phyloP scores from a whole-genome alignment of 139 green algal species.

The Chlorella sp. region DNA sequence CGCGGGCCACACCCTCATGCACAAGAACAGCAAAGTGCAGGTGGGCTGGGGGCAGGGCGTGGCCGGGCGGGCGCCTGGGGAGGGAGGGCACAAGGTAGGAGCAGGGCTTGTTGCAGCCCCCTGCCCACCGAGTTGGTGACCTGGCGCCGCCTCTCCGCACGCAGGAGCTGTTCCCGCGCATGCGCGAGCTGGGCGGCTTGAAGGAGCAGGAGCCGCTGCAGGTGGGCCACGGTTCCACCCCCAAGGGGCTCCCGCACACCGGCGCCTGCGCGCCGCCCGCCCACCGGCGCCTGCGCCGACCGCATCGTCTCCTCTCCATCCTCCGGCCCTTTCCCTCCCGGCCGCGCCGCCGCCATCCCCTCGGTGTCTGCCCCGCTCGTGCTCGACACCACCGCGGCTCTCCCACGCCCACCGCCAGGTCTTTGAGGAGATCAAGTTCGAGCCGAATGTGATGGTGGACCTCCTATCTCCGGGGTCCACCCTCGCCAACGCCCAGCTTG shows the following conservation, averaged over 20 bases:
- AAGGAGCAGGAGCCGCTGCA: constrained; percentile 15
- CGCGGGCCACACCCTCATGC: constrained; percentile 46
- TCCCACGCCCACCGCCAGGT: too few species aligned
- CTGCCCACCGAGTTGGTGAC: too few species aligned
- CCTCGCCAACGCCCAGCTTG: constrained; percentile 56
- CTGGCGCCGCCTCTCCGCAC: too few species aligned
- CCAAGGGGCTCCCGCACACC: too few species aligned
- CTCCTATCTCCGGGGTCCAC: constrained; percentile 23
- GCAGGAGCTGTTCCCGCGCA: constrained; percentile 36
- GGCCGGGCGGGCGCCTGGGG: too few species aligned
- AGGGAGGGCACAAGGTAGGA: too few species aligned
- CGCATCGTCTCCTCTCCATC: too few species aligned
- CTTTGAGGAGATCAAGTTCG: constrained; percentile 94
- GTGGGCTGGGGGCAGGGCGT: not conserved
- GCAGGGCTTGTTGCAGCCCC: too few species aligned
- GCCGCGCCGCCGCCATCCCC: too few species aligned
- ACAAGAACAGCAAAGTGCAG: constrained; percentile 29
- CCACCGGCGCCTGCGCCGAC: not conserved
- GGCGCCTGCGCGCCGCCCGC: not conserved
- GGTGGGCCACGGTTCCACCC: too few species aligned
- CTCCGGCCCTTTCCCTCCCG: too few species aligned
- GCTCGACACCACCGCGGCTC: too few species aligned
- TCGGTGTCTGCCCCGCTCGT: constrained; percentile 11
- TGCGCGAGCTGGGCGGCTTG: constrained; percentile 54
- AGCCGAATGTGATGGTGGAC: constrained; percentile 83